Percentiles rank a stretch among this genome's conserved stretches.
phyloP scores from a whole-genome alignment of 805 yeast species.

The Ogataea parapolymorpha region DNA sequence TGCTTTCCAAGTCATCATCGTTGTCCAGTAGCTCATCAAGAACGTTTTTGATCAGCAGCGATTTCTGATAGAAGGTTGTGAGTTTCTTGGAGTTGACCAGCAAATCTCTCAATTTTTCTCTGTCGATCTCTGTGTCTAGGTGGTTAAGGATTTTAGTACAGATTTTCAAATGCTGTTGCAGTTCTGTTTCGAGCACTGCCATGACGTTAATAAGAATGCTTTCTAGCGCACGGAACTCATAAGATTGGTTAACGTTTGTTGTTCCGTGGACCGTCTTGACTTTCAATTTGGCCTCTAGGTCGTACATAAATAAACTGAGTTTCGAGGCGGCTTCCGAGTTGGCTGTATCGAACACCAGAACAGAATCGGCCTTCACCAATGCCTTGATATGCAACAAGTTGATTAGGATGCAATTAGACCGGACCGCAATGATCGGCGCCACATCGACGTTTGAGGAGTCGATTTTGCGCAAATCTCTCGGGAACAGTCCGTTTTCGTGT shows the following conservation, averaged over 20 bases:
- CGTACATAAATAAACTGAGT: slow-evolving; percentile 78
- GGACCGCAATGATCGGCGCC: slow-evolving; percentile 83
- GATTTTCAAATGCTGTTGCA: slow-evolving; percentile 50
- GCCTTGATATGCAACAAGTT: slow-evolving; percentile 89
- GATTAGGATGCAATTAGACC: slow-evolving; percentile 72
- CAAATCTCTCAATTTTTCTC: slow-evolving; percentile 69
- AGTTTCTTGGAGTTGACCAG: slow-evolving; percentile 70
- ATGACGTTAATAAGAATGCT: slow-evolving; percentile 77
- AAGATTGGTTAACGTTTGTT: slow-evolving; percentile 43
- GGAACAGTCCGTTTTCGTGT: slow-evolving; percentile 67
- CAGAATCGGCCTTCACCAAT: slow-evolving; percentile 72
- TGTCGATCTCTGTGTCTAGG: slow-evolving; percentile 74
- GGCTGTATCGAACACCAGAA: slow-evolving; percentile 79
- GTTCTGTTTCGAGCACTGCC: slow-evolving; percentile 74
- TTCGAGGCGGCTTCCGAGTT: slow-evolving; percentile 60
- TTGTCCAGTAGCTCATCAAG: slow-evolving; percentile 80
- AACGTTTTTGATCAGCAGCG: slow-evolving; percentile 71
- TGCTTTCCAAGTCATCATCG: slow-evolving; percentile 77
- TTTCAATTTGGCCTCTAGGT: slow-evolving; percentile 70
- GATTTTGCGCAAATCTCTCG: slow-evolving; percentile 83
- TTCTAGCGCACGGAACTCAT: slow-evolving; percentile 82
- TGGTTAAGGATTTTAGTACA: slow-evolving; percentile 66
- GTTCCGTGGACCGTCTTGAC: slow-evolving; percentile 29
- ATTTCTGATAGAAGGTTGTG: slow-evolving; percentile 70
- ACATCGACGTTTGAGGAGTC: slow-evolving; percentile 74